Percentiles rank a stretch among this genome's conserved stretches.
Evolutionary conservation across 345 rosid genomes (phyloP).

Genomic region (Combretum micranthum): DNA sequence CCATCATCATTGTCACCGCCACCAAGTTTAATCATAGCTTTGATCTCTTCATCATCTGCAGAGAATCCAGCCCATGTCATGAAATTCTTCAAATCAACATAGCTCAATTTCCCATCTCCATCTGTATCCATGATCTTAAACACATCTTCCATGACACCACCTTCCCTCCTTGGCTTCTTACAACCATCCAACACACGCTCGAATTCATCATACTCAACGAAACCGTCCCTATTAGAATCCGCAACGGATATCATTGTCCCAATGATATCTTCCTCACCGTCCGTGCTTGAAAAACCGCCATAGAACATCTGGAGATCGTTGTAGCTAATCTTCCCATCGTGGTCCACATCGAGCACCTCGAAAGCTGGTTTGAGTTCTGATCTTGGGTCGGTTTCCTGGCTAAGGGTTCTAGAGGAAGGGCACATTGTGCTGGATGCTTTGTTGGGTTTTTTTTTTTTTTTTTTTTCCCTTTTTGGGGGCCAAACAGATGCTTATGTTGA

Average conservation of each 20-base stretch:
- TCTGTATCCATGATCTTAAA: conserved; percentile 68
- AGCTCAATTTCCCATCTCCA: conserved; percentile 63
- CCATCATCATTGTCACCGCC: conserved; percentile 32
- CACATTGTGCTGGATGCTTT: too few relatives aligned
- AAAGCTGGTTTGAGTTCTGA: conserved; percentile 42
- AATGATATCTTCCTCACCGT: conserved; percentile 34
- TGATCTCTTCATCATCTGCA: conserved; percentile 51
- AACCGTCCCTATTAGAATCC: conserved; percentile 63
- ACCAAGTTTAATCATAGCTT: conserved; percentile 54
- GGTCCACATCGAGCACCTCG: conserved; percentile 68
- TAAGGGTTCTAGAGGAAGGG: too few relatives aligned
- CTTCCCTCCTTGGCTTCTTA: conserved; percentile 7
- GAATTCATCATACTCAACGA: conserved; percentile 76
- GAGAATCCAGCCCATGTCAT: conserved; percentile 56
- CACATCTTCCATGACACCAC: conserved; percentile 27
- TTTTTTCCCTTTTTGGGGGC: too few relatives aligned
- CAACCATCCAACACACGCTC: conserved; percentile 35
- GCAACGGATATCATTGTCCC: conserved; percentile 68
- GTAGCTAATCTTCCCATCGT: conserved; percentile 72
- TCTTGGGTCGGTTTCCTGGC: too few relatives aligned
- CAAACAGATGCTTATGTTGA: too few relatives aligned
- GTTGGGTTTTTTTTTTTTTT: too few relatives aligned
- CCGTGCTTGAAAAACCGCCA: conserved; percentile 20
- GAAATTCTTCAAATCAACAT: conserved; percentile 46
- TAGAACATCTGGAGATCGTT: conserved; percentile 52